Evolutionary conservation across 2,329 filamentous ascomycete genomes (phyloP).

Genomic region (Daldinia eschscholtzii): DNA sequence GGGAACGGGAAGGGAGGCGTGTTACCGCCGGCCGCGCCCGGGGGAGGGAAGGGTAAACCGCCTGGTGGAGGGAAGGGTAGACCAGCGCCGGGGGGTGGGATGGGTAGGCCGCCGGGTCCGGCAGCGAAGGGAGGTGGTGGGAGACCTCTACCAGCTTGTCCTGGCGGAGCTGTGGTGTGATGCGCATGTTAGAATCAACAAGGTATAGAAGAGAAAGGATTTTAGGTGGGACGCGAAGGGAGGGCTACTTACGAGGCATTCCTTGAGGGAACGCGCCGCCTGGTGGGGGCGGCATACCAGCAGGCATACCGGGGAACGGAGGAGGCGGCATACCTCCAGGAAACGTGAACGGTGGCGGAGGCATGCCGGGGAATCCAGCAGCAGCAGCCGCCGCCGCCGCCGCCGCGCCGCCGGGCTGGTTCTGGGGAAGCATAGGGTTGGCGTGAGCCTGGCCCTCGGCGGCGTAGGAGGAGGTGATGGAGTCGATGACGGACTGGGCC

Average conservation of each 20-base stretch:
- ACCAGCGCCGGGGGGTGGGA: constrained; percentile 60
- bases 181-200: not conserved
- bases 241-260: constrained; percentile 66
- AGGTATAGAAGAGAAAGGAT: no score
- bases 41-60: constrained; percentile 52
- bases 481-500: constrained; percentile 97
- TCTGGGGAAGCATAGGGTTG: constrained; percentile 84
- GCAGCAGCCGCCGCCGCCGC: constrained; percentile 43
- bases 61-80: constrained; percentile 55
- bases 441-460: constrained; percentile 89
- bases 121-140: constrained; percentile 61
- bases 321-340: constrained; percentile 63
- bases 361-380: constrained; percentile 52
- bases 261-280: constrained; percentile 60
- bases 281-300: constrained; percentile 70
- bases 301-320: constrained; percentile 56
- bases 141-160: constrained; percentile 58
- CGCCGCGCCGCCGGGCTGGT: constrained; percentile 68
- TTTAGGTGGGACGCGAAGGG: not conserved
- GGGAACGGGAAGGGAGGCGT: constrained; percentile 66
- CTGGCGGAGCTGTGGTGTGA: constrained; percentile 64
- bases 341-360: constrained; percentile 71
- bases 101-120: constrained; percentile 56
- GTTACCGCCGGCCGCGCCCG: constrained; percentile 53
- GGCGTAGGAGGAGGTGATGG: constrained; percentile 94